Evolutionary conservation across 805 yeast genomes (phyloP).

Genomic region (Saccharomycopsis microspora): DNA sequence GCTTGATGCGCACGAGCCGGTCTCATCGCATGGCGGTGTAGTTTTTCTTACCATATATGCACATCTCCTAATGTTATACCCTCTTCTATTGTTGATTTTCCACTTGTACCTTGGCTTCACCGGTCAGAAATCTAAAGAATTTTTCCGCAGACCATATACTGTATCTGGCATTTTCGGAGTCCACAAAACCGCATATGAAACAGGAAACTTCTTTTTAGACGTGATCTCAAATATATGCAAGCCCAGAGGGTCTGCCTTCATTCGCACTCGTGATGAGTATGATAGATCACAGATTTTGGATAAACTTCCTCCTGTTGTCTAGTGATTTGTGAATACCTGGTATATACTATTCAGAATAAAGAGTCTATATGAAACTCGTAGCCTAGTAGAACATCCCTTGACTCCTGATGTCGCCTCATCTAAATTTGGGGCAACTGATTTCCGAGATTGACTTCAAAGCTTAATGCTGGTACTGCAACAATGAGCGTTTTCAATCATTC

Average conservation of each 20-base stretch:
- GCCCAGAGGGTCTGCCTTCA: constrained; percentile 1
- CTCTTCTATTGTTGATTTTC: constrained; percentile 37
- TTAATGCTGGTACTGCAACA: too few relatives aligned
- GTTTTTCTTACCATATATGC: constrained; percentile 44
- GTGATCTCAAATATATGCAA: neutral
- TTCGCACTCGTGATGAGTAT: constrained; percentile 1
- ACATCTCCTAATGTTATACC: constrained; percentile 38
- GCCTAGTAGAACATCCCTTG: too few relatives aligned
- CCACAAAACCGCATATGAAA: neutral
- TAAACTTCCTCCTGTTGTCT: neutral
- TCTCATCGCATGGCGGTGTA: constrained; percentile 26
- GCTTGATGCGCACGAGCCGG: constrained; percentile 14
- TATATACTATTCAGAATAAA: too few relatives aligned
- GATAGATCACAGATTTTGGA: neutral
- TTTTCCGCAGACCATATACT: constrained; percentile 30
- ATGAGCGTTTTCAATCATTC: too few relatives aligned
- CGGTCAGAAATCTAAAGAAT: constrained; percentile 67
- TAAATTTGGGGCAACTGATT: too few relatives aligned
- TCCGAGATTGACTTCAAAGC: too few relatives aligned
- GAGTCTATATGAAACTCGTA: too few relatives aligned
- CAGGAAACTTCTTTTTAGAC: neutral
- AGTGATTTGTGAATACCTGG: too few relatives aligned
- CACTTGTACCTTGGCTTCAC: constrained; percentile 45
- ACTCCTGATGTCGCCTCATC: too few relatives aligned
- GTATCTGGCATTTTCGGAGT: neutral